Evolutionary conservation across 208 protist species (phyloP).

Genomic region (Wallacemonas sp.): DNA sequence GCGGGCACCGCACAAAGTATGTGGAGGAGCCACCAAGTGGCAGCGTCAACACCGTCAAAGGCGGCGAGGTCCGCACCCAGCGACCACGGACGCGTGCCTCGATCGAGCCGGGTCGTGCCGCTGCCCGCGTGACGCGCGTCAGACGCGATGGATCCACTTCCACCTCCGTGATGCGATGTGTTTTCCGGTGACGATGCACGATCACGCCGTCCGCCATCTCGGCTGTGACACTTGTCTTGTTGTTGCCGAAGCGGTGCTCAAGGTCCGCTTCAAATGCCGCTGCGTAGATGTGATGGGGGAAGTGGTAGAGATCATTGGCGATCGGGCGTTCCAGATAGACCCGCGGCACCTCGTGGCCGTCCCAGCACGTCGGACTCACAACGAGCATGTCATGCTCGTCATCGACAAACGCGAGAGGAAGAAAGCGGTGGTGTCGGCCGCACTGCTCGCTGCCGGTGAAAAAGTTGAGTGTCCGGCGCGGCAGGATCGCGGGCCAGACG

Average conservation of each 20-base stretch:
- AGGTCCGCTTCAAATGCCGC: slow-evolving; percentile 22
- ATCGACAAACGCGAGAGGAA: slow-evolving; percentile 43
- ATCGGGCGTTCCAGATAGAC: slow-evolving; percentile 50
- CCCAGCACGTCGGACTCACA: slow-evolving; percentile 37
- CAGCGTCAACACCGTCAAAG: slow-evolving; percentile 30
- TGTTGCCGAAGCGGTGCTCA: not conserved
- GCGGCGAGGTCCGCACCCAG: slow-evolving; percentile 24
- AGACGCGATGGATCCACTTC: slow-evolving; percentile 35
- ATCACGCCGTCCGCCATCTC: slow-evolving; percentile 30
- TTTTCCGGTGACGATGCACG: slow-evolving; percentile 34
- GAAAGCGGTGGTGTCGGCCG: not conserved
- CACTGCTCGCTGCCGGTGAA: slow-evolving; percentile 46
- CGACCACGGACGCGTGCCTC: slow-evolving; percentile 26
- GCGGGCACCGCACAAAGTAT: slow-evolving; percentile 50
- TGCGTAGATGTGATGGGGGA: slow-evolving; percentile 38
- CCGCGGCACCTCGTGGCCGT: slow-evolving; percentile 21
- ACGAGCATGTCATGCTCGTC: slow-evolving; percentile 32
- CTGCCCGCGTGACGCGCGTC: slow-evolving; percentile 5
- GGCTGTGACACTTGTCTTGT: too few relatives aligned
- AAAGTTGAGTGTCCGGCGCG: slow-evolving; percentile 41
- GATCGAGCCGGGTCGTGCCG: not conserved
- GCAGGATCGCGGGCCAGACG: slow-evolving; percentile 46
- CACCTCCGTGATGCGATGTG: slow-evolving; percentile 32
- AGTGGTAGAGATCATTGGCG: slow-evolving; percentile 48
- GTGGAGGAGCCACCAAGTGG: slow-evolving; percentile 38